Conservation (phyloP, 345 rosid genomes). For the Eucalyptus cloeziana region DNA sequence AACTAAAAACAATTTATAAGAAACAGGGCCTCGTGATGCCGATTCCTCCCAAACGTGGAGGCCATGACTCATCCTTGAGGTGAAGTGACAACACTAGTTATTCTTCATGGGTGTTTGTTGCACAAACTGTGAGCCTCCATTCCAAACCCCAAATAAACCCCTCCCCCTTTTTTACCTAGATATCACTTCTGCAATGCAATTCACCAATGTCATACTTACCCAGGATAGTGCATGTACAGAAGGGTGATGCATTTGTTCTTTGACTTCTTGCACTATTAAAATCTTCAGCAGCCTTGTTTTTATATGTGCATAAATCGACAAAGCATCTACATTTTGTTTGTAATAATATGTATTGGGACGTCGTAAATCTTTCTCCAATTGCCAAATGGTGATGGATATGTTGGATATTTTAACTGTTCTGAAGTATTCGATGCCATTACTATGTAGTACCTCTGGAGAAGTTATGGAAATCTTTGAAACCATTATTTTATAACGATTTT, state of each 20-base stretch:
- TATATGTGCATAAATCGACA: neutral
- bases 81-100: neutral
- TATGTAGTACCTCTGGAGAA: no score
- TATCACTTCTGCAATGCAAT: neutral
- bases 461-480: rapidly evolving
- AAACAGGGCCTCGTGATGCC: neutral
- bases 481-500: no score
- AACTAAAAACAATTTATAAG: neutral
- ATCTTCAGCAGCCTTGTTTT: neutral
- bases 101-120: neutral
- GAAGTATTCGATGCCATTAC: no score
- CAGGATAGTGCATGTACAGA: neutral
- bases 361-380: no score
- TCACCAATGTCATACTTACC: neutral
- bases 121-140: neutral
- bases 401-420: no score
- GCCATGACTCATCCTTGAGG: neutral
- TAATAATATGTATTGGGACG: no score
- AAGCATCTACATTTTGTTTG: neutral
- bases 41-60: no score
- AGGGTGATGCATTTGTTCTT: neutral
- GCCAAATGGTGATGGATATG: no score
- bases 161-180: no score
- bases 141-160: neutral
- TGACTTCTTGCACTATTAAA: neutral